These are phyloP conservation scores for Dissophora ornata DNA, from an alignment of 192 early-diverging fungal species.

Conservation along the genomic window DNA sequence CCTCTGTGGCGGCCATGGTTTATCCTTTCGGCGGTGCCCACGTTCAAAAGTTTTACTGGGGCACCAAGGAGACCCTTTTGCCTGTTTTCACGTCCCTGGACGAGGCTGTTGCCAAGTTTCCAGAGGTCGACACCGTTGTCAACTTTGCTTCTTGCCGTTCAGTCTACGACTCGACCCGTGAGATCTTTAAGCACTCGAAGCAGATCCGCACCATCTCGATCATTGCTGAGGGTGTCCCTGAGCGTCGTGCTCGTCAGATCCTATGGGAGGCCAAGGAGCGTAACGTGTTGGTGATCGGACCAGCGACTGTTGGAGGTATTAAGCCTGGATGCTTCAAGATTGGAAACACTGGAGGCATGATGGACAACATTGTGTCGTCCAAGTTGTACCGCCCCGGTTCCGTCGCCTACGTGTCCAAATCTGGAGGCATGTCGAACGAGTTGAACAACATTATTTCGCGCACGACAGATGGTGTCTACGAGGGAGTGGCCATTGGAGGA, in stretches of 20 bases:
- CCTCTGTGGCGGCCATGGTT: conserved; percentile 98
- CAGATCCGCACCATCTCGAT: conserved; percentile 97
- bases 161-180: conserved; percentile 91
- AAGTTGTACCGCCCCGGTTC: conserved; percentile 97
- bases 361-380: conserved; percentile 99
- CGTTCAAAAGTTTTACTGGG: conserved; percentile 99
- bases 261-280: conserved; percentile 84
- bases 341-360: conserved; percentile 99
- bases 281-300: conserved; percentile 92
- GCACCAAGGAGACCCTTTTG: conserved; percentile 95
- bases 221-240: conserved; percentile 99
- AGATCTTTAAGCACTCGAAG: conserved; percentile 80
- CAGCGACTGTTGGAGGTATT: conserved; percentile 99
- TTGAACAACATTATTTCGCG: conserved; percentile 99
- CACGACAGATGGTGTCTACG: conserved; percentile 96
- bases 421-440: conserved; percentile 99
- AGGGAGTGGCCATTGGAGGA: conserved; percentile 98
- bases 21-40: conserved; percentile 99
- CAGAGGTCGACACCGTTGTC: conserved; percentile 93
- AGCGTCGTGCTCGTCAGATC: conserved; percentile 93
- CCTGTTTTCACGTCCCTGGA: conserved; percentile 91
- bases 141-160: conserved; percentile 99
- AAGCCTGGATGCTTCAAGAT: conserved; percentile 99
- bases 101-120: conserved; percentile 86
- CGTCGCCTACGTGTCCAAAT: conserved; percentile 98